Conservation (phyloP, 2,329 filamentous ascomycete species). For the Venturia pyrina region DNA sequence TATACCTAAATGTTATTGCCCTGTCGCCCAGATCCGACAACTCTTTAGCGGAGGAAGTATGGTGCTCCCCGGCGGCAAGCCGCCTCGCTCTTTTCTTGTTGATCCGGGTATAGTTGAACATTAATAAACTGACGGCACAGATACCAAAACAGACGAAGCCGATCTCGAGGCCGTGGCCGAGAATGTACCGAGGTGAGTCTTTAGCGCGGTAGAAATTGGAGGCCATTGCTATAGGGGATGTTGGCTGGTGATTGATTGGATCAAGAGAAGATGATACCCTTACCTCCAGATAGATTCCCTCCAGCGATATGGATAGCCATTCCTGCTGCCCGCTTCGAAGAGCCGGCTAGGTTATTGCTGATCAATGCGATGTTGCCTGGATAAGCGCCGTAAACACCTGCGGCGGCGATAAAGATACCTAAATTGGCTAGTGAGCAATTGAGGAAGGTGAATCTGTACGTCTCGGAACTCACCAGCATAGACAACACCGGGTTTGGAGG, state of each 20-base stretch:
- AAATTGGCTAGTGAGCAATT: background rate
- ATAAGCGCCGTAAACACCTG: constrained; percentile 30
- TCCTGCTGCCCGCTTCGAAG: constrained; percentile 42
- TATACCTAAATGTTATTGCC: constrained; percentile 54
- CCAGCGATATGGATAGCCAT: constrained; percentile 41
- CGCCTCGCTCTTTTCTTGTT: constrained; percentile 45
- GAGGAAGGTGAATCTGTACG: too few species aligned
- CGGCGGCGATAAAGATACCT: constrained; percentile 26
- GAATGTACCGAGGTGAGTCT: constrained; percentile 40
- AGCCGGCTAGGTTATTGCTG: constrained; percentile 42
- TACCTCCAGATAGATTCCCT: constrained; percentile 28
- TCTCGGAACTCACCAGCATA: constrained; percentile 22
- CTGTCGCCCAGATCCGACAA: constrained; percentile 50
- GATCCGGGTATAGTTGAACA: constrained; percentile 44
- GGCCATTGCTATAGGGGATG: constrained; percentile 46
- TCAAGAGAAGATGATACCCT: background rate
- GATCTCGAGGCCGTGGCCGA: constrained; percentile 43
- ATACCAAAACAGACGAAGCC: constrained; percentile 40
- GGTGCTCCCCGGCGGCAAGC: constrained; percentile 27
- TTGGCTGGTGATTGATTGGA: background rate
- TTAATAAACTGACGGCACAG: constrained; percentile 32
- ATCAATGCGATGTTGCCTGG: constrained; percentile 38
- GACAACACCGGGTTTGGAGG: constrained; percentile 24
- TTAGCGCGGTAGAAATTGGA: constrained; percentile 57
- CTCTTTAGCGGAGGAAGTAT: constrained; percentile 39